Base-by-base conservation (phyloP, 345 rosid species). In the Bruguiera parviflora region DNA sequence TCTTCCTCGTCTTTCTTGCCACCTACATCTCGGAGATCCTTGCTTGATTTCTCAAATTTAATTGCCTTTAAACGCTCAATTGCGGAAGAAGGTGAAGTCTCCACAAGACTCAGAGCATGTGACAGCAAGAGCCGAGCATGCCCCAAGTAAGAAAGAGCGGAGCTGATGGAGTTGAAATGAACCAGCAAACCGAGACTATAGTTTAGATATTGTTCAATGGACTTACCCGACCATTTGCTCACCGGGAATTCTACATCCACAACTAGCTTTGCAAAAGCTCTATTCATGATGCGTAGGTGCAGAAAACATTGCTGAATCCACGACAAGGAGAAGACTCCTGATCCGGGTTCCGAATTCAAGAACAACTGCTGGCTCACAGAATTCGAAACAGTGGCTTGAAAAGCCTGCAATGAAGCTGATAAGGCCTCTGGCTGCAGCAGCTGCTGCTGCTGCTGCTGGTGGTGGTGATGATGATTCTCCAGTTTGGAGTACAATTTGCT, bases 241-340 rank as follows among this genome's bases (percentile, higher is more conserved):
- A 71, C 70, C 9, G 79, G 86, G 62, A 75, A 78, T 66, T 89
- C 84, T 28, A 89, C 77, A 19, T 67, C 83, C 71, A 76, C 76
- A 57, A 78, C 81, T 6, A 87, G 76, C 77, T 84, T 77, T 16
- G 82, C 81, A 75, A 89, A 85, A 20, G 84, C 86, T 60, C 73
- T 70, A 81, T 89, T 82, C 73, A 79, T 67, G 21, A 35, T 5
- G 47, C 77, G 79, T 39, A 89, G 60, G 31, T 85, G 27, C 76
- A 77, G 72, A 31, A 89, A 80, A 73, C 87, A 84, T 29, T 61
- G 73, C 3, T 52, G 82, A 64, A 85, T 64, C 90, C 87, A 82
- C 8, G 76, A 8, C 3, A 86, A 62, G 47, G 84, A 77, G n/a
- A 79, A 15, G 61, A 63, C 59, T 61, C 74, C 83, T 9, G 73